A percentile compares a stretch with the other conserved stretches of the same genome.
phyloP scores from a whole-genome alignment of 352 stramenopile species.

The Globisporangium camurandrum region DNA sequence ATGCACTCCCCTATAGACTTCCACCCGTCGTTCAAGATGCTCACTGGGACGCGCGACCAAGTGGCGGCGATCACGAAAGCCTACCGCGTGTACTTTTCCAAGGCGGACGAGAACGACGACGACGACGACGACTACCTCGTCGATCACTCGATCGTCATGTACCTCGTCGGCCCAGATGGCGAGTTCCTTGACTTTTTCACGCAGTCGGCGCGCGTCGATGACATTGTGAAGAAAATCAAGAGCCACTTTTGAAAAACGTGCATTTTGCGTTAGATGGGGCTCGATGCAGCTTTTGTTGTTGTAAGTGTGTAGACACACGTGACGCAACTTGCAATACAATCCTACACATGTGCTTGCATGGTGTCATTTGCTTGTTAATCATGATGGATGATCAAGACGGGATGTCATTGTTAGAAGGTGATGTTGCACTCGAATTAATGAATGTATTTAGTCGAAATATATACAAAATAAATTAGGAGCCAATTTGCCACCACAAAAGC shows the following conservation, averaged over 20 bases:
- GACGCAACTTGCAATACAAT: neutral
- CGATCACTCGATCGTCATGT: slow-evolving; percentile 99
- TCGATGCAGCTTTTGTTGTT: no score
- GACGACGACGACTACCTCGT: slow-evolving; percentile 99
- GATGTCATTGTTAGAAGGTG: neutral
- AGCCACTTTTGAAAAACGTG: slow-evolving; percentile 41
- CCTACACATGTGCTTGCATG: neutral
- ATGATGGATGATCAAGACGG: neutral
- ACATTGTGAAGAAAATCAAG: slow-evolving; percentile 94
- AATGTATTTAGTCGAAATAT: neutral
- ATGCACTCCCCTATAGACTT: slow-evolving; percentile 68
- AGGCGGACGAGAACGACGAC: slow-evolving; percentile 91
- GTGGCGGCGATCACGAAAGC: slow-evolving; percentile 95
- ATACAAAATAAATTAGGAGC: neutral
- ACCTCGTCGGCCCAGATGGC: slow-evolving; percentile 94
- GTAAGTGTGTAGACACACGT: neutral
- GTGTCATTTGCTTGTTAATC: neutral
- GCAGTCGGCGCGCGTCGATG: slow-evolving; percentile 91
- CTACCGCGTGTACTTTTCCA: slow-evolving; percentile 99
- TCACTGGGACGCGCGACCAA: slow-evolving; percentile 91
- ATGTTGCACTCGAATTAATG: neutral
- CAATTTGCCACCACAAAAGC: no score
- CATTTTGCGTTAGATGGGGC: no score
- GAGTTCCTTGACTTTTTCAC: slow-evolving; percentile 99
- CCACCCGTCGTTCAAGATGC: slow-evolving; percentile 82